Conservation (phyloP, 768 basidiomycete genomes). For the Cubamyces sp. region DNA sequence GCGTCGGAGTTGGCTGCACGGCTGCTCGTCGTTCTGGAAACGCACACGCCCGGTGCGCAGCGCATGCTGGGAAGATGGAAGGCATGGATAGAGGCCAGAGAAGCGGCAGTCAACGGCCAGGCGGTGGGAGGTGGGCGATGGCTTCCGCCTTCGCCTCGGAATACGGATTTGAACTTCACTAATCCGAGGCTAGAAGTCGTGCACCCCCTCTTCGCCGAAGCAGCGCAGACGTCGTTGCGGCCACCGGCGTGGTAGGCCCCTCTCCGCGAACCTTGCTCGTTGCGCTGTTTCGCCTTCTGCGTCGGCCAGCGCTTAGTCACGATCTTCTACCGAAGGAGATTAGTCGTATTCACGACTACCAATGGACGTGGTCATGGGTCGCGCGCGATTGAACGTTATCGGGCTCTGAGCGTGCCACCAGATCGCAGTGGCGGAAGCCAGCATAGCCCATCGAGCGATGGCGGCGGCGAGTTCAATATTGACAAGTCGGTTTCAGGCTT, state of each 20-base stretch:
- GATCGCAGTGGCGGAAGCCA: conserved; percentile 8
- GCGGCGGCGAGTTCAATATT: no score
- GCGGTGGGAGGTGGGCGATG: not conserved
- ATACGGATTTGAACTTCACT: conserved; percentile 7
- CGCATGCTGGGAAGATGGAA: conserved; percentile 6
- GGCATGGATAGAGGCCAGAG: not conserved
- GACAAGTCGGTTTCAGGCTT: not conserved
- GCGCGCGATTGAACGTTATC: conserved; percentile 14
- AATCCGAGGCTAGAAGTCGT: conserved; percentile 10
- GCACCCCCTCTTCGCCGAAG: not conserved
- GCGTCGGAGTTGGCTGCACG: not conserved
- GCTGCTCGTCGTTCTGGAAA: not conserved
- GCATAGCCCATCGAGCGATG: not conserved
- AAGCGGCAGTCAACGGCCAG: not conserved
- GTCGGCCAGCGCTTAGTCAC: not conserved
- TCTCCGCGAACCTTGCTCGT: no score
- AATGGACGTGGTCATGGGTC: conserved; percentile 4
- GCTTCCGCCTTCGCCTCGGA: conserved; percentile 7
- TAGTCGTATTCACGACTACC: not conserved
- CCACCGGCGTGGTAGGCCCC: not conserved
- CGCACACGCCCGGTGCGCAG: not conserved
- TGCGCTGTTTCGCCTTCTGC: not conserved
- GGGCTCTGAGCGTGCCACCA: conserved; percentile 8
- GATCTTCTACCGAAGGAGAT: not conserved
- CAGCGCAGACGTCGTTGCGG: not conserved